phyloP scores from a whole-genome alignment of 495 filamentous ascomycete species.

The Daldinia vernicosa region DNA sequence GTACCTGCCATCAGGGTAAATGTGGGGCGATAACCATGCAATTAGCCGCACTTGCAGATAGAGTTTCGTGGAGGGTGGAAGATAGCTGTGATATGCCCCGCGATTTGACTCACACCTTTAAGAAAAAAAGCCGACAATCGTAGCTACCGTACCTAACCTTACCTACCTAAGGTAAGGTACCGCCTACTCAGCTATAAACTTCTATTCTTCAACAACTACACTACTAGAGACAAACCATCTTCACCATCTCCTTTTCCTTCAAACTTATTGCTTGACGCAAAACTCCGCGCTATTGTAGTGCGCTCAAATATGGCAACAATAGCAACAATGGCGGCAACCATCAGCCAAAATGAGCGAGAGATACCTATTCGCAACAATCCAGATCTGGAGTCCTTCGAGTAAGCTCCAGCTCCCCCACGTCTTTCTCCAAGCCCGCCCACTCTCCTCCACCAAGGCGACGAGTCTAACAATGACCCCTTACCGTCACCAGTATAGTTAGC shows the following conservation, averaged over 20 bases:
- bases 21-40: slow-evolving; percentile 28
- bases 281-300: neutral
- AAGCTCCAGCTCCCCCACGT: slow-evolving; percentile 18
- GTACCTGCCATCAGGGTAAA: slow-evolving; percentile 16
- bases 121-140: neutral
- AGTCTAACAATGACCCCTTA: slow-evolving; percentile 7
- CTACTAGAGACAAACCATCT: neutral
- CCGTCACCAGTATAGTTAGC: slow-evolving; percentile 59
- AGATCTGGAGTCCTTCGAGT: slow-evolving; percentile 47
- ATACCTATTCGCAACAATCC: slow-evolving; percentile 44
- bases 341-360: slow-evolving; percentile 30
- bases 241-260: neutral
- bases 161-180: too few species aligned
- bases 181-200: neutral
- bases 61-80: slow-evolving; percentile 4
- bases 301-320: slow-evolving; percentile 1
- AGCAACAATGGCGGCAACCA: slow-evolving; percentile 27
- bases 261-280: neutral
- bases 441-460: neutral
- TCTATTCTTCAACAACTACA: neutral
- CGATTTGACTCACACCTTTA: slow-evolving; percentile 40
- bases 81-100: slow-evolving; percentile 34
- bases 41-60: slow-evolving; percentile 36
- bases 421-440: neutral
- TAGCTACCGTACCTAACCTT: neutral